These are phyloP conservation scores for Penicillium silybi DNA, from an alignment of 495 filamentous ascomycete species.

Conservation along the genomic window DNA sequence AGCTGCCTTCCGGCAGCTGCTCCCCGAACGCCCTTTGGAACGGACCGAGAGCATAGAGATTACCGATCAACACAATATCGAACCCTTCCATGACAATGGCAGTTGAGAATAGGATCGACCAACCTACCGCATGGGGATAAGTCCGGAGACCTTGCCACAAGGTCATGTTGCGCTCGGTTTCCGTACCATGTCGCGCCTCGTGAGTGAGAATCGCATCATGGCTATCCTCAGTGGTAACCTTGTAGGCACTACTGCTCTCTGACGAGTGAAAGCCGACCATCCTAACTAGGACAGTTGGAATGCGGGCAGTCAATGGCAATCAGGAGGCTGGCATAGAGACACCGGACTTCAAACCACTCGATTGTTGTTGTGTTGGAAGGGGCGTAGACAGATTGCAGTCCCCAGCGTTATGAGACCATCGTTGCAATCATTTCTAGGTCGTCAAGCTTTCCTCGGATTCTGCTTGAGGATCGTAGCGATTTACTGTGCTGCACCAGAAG, in stretches of 20 bases:
- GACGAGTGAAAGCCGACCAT: no score
- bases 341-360: no score
- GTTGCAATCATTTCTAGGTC: no score
- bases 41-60: slow-evolving; percentile 12
- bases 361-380: no score
- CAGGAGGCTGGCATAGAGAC: no score
- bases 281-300: no score
- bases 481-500: no score
- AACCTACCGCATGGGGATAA: slow-evolving; percentile 43
- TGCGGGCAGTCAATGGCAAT: no score
- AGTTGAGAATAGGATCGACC: slow-evolving; percentile 42
- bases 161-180: slow-evolving; percentile 1
- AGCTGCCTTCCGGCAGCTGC: slow-evolving; percentile 22
- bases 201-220: background rate
- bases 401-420: no score
- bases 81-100: slow-evolving; percentile 51
- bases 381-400: no score
- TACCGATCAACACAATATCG: slow-evolving; percentile 36
- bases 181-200: background rate
- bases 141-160: background rate
- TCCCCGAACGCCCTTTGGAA: slow-evolving; percentile 23
- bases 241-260: background rate
- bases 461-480: no score
- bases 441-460: no score
- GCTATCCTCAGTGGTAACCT: background rate